These are phyloP conservation scores for Lipomyces starkeyi DNA, from an alignment of 805 yeast species.

Conservation along the genomic window DNA sequence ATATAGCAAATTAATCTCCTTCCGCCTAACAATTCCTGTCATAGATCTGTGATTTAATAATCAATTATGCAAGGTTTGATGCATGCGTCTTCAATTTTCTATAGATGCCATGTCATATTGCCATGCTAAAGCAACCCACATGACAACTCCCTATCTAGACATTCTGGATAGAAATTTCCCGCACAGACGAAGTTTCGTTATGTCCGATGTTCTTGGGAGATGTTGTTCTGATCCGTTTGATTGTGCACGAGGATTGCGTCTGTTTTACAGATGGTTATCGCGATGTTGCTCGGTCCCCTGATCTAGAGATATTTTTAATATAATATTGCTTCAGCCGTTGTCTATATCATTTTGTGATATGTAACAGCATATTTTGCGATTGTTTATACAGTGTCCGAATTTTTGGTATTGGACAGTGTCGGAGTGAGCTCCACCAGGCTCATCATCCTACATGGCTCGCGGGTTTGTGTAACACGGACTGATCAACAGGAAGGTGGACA, in stretches of 20 bases:
- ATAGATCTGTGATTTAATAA: neutral
- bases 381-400: no score
- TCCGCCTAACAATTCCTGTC: neutral
- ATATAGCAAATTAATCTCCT: neutral
- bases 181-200: neutral
- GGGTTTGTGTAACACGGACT: no score
- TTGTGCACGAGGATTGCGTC: neutral
- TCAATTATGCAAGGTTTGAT: constrained; percentile 33
- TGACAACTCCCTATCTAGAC: neutral
- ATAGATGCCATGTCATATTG: constrained; percentile 35
- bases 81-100: constrained; percentile 25
- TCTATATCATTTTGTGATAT: neutral
- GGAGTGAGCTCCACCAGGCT: no score
- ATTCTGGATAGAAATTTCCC: neutral
- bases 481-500: no score
- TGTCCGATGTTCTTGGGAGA: neutral
- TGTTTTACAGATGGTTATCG: neutral
- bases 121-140: constrained; percentile 28
- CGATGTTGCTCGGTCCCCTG: constrained; percentile 16
- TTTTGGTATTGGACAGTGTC: no score
- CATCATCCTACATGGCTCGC: no score
- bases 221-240: constrained; percentile 5
- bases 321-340: neutral
- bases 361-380: no score
- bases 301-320: constrained; percentile 15